Evolutionary conservation across 2,329 filamentous ascomycete genomes (phyloP), one percentile per base, ranked within the genome.

Genomic region (Alternaria atra): DNA sequence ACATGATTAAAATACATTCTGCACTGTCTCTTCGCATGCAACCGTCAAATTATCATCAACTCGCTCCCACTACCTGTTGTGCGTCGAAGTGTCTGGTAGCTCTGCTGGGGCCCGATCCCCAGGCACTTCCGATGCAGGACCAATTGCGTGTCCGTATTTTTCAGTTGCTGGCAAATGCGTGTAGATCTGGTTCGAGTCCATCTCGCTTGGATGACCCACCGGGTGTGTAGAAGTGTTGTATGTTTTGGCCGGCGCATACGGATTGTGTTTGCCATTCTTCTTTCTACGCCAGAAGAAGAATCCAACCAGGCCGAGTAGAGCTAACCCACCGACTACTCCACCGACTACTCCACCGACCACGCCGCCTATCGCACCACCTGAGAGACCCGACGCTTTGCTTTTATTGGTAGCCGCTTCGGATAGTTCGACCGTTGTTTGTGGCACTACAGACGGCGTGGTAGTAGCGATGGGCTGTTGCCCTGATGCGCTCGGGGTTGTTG

Each of bases 331-430:
- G 12, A 69, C 17, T 23, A 63, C 53, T 25, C 60, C 64, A 27
- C 63, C 62, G 12, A 69, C 17, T 23, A 63, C 53, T 25, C 70
- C 70, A 39, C 72, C 60, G 5, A 65, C 58, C 17, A 69, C 66
- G 27, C 69, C 71, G 29, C 66, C 71, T 48, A 73, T 73, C 27
- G 62, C 63, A 46, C 65, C 64, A 17, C 61, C 34, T n/a, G 67
- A 67, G 9, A 65, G 40, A 32, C 47, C 44, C 8, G 37, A 35
- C 15, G 27, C 9, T 1, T 37, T 25, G n/a, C 27, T 23, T 5
- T 35, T 12, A 15, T 39, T 20, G 30, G 44, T 4, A 12, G 44
- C 27, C 10, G 47, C 15, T 9, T 32, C 13, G 25, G 44, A 25
- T 15, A 12, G 23, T 6, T 40, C 37, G 29, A 9, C 29, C 5